Evolutionary conservation across 306 rosid genomes (phyloP), one percentile per base, ranked within the genome.

Genomic region (Fragaria nilgerrensis): DNA sequence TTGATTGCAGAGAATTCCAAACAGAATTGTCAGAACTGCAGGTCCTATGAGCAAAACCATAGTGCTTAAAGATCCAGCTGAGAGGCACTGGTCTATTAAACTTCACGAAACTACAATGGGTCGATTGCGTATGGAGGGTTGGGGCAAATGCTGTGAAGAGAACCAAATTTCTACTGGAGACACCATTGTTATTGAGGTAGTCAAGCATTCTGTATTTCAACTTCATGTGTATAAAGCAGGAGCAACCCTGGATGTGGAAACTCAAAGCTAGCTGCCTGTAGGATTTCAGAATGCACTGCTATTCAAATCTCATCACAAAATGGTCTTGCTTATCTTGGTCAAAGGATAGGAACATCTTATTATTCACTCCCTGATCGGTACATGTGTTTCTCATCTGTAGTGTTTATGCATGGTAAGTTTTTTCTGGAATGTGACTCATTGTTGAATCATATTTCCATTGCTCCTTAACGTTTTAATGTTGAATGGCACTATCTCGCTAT

Each of bases 171-270:
- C 45, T 10, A 15, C 16, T 13, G 79, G 73, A 14, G 70, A 75
- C 62, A n/a, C 62, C 10, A 4, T 75, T 19, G 29, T 75, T 45
- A 63, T 75, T 49, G 73, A 75, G 79, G 36, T 27, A 63, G 61
- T 75, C 2, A 14, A 64, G 16, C 37, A 48, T 32, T n/a, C 34
- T 64, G 32, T 63, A n/a, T 10, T 64, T 16, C 27, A 49, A 29
- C 19, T 75, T 20, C 63, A 75, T 75, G 48, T 64, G 45, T 63
- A 19, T 29, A 29, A 25, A 20, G 63, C 8, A 62, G 61, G 29
- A 34, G 36, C 17, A 43, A 7, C 25, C 25, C 12, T 20, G 12
- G 62, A 55, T 55, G 29, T 55, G 3, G 29, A 20, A 20, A 8
- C 22, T 2, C 23, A 19, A 55, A 55, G 62, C 62, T 55, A n/a